Conservation (phyloP, 768 basidiomycete species). For the Mycena venus region DNA sequence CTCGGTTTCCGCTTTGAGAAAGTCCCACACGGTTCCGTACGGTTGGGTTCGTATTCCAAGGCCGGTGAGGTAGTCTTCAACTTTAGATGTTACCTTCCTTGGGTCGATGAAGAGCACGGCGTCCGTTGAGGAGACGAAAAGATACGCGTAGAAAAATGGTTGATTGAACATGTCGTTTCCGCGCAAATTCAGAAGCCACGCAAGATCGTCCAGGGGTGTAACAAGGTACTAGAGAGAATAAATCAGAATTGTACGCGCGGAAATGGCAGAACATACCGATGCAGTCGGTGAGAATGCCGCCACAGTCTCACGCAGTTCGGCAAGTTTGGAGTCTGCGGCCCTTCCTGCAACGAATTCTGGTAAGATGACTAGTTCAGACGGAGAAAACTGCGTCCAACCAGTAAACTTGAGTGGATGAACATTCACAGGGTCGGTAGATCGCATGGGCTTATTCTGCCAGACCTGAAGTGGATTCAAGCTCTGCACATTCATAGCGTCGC, state of each 20-base stretch:
- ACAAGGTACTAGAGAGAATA: constrained; percentile 63
- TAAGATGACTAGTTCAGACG: not conserved
- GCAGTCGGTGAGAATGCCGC: constrained; percentile 51
- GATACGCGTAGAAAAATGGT: constrained; percentile 78
- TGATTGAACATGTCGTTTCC: constrained; percentile 81
- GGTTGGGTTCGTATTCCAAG: constrained; percentile 62
- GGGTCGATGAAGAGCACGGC: constrained; percentile 68
- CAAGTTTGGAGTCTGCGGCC: constrained; percentile 66
- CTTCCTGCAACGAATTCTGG: constrained; percentile 33
- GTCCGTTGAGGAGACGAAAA: constrained; percentile 62
- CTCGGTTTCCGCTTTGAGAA: constrained; percentile 61
- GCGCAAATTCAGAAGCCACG: constrained; percentile 79
- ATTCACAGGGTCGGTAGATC: constrained; percentile 61
- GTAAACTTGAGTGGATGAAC: constrained; percentile 65
- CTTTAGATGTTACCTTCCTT: constrained; percentile 58
- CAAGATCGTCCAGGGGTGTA: constrained; percentile 80
- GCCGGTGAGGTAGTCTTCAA: constrained; percentile 55
- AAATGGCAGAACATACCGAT: constrained; percentile 54
- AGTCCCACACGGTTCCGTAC: constrained; percentile 65
- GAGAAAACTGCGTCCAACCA: not conserved
- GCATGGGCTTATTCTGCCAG: constrained; percentile 67
- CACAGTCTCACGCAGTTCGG: constrained; percentile 64
- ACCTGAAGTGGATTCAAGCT: not conserved
- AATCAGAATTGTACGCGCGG: constrained; percentile 45
- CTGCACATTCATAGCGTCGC: not conserved